A percentile compares a stretch with the other conserved stretches of the same genome.
These are phyloP conservation scores for Suhomyces bribrorum DNA, from an alignment of 1,139 yeast species.

Conservation along the genomic window DNA sequence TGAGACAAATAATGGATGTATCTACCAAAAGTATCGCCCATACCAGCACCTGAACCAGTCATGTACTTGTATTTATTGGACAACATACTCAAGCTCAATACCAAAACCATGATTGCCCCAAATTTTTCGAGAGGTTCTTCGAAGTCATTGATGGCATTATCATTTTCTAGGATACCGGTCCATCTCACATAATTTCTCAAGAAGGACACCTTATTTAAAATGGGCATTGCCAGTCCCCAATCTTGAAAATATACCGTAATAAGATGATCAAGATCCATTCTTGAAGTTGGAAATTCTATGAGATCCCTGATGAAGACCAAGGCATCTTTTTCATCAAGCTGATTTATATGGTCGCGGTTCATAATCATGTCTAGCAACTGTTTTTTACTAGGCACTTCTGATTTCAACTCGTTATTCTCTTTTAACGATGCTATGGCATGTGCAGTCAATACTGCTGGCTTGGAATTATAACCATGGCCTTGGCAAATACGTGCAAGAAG, in stretches of 20 bases:
- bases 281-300: constrained; percentile 50
- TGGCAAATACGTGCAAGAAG: constrained; percentile 67
- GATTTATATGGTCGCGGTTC: constrained; percentile 31
- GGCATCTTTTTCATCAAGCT: constrained; percentile 38
- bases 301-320: constrained; percentile 45
- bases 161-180: constrained; percentile 40
- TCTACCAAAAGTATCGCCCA: constrained; percentile 18
- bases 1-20: constrained; percentile 36
- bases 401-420: constrained; percentile 33
- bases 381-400: constrained; percentile 14
- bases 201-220: constrained; percentile 66
- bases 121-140: constrained; percentile 52
- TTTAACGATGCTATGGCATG: constrained; percentile 68
- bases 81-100: constrained; percentile 61
- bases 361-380: constrained; percentile 29
- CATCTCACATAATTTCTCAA: constrained; percentile 56
- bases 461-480: constrained; percentile 68
- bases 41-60: constrained; percentile 13
- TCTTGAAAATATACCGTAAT: constrained; percentile 68
- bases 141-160: constrained; percentile 10
- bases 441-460: constrained; percentile 67
- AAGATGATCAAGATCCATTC: constrained; percentile 57
- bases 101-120: constrained; percentile 59
- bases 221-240: constrained; percentile 75
- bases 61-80: constrained; percentile 33